Conservation (phyloP, 208 protist genomes). For the Borovskyia barvae region DNA sequence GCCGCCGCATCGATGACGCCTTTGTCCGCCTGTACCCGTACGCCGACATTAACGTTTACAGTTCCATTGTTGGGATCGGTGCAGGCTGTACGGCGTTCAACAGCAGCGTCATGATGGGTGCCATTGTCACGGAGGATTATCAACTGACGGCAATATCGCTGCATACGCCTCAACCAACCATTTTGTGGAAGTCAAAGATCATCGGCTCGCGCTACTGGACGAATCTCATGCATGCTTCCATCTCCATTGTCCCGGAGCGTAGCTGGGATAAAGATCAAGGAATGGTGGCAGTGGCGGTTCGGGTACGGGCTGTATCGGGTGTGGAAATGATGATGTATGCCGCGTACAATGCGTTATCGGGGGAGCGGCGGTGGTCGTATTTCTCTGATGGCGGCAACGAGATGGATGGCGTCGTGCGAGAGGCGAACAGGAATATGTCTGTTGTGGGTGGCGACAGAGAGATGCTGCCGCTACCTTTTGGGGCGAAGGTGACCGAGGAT, state of each 20-base stretch:
- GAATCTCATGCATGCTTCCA: conserved; percentile 42
- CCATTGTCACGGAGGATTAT: conserved; percentile 67
- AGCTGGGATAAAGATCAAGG: conserved; percentile 73
- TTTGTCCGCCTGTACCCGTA: conserved; percentile 38
- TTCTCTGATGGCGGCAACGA: conserved; percentile 67
- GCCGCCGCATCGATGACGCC: conserved; percentile 42
- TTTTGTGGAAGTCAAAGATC: conserved; percentile 45
- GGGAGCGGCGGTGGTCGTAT: conserved; percentile 71
- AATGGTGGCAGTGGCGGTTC: conserved; percentile 59
- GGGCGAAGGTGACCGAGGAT: not conserved
- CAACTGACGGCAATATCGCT: conserved; percentile 18
- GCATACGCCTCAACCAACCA: conserved; percentile 7
- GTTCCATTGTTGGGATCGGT: conserved; percentile 56
- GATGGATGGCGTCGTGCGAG: conserved; percentile 59
- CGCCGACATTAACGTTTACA: conserved; percentile 22
- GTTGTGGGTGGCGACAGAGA: conserved; percentile 4
- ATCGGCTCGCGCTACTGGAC: conserved; percentile 16
- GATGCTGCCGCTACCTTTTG: conserved; percentile 2
- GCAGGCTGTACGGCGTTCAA: conserved; percentile 38
- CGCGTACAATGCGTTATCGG: conserved; percentile 69
- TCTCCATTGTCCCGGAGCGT: conserved; percentile 77
- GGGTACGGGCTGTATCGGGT: conserved; percentile 19
- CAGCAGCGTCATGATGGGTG: conserved; percentile 34
- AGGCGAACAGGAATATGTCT: conserved; percentile 17
- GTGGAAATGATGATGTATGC: conserved; percentile 57